Percentiles rank a stretch among this genome's conserved stretches.
Conservation (phyloP, 2,329 filamentous ascomycete species). For the Fusarium secorum region DNA sequence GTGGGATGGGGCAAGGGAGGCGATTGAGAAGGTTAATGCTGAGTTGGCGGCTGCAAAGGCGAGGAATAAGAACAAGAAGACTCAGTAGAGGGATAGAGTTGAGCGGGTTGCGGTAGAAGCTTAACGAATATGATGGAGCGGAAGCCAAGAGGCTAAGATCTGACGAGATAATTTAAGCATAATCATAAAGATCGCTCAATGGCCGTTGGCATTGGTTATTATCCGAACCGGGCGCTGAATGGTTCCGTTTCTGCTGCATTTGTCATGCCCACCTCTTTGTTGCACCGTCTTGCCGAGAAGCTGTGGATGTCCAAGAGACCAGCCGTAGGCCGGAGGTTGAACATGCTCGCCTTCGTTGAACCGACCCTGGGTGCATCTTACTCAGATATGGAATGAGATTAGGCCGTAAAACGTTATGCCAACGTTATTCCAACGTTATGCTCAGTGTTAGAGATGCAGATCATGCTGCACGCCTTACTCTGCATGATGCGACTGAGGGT, state of each 20-base stretch:
- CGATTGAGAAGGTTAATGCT: slow-evolving; percentile 46
- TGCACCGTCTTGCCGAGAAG: slow-evolving; percentile 23
- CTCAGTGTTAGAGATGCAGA: too few relatives aligned
- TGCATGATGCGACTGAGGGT: not conserved
- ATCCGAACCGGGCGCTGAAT: not conserved
- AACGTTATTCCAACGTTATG: not conserved
- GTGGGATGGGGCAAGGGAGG: slow-evolving; percentile 51
- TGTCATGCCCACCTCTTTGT: slow-evolving; percentile 24
- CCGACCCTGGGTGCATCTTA: not conserved
- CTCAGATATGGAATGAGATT: not conserved
- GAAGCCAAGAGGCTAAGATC: not conserved
- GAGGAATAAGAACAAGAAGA: slow-evolving; percentile 17
- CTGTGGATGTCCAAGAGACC: not conserved
- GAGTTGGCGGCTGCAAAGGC: slow-evolving; percentile 19
- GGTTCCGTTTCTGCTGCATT: slow-evolving; percentile 7
- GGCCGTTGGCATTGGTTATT: not conserved
- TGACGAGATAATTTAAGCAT: slow-evolving; percentile 3
- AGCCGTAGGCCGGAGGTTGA: not conserved
- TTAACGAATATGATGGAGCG: not conserved
- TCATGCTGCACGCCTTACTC: not conserved
- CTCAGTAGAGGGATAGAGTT: not conserved
- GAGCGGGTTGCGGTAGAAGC: not conserved
- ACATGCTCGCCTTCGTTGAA: not conserved
- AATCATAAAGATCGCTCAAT: not conserved
- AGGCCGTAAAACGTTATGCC: not conserved